These are phyloP conservation scores for Vigna hirtella DNA, from an alignment of 306 rosid species.

Conservation along the genomic window DNA sequence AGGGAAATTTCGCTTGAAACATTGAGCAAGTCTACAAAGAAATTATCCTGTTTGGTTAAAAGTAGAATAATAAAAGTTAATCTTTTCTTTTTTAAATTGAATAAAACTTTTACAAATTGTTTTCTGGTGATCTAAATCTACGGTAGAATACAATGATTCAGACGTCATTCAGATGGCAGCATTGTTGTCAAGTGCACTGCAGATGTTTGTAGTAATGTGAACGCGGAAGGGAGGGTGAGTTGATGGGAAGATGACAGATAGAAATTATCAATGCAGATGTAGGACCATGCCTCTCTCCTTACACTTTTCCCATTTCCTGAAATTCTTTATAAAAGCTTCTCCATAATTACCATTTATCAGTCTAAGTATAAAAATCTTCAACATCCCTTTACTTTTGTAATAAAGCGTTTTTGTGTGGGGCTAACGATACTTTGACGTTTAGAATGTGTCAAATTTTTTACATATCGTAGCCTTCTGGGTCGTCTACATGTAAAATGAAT, in stretches of 20 bases:
- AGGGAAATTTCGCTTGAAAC: not conserved
- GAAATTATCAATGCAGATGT: not conserved
- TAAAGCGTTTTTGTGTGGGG: too few species aligned
- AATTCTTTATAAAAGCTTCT: too few species aligned
- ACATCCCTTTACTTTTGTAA: too few species aligned
- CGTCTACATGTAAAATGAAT: too few species aligned
- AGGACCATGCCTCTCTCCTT: slow-evolving; percentile 2
- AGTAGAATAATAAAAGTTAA: too few species aligned
- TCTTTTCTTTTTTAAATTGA: too few species aligned
- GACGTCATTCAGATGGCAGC: slow-evolving; percentile 25
- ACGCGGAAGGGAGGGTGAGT: not conserved
- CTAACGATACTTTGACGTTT: too few species aligned
- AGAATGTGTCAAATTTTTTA: too few species aligned
- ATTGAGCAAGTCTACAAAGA: not conserved
- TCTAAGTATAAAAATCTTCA: too few species aligned
- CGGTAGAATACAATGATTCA: not conserved
- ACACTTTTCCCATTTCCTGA: not conserved
- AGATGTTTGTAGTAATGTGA: not conserved
- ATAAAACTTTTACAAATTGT: not conserved
- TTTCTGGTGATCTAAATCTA: not conserved
- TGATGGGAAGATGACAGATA: not conserved
- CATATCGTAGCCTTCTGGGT: too few species aligned
- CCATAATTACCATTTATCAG: too few species aligned
- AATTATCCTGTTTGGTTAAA: not conserved
- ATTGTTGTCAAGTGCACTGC: not conserved